Percentiles rank a stretch among this genome's conserved stretches.
These are phyloP conservation scores for Thinopyrum elongatum DNA, from an alignment of 176 grass and related monocot species.

Conservation along the genomic window DNA sequence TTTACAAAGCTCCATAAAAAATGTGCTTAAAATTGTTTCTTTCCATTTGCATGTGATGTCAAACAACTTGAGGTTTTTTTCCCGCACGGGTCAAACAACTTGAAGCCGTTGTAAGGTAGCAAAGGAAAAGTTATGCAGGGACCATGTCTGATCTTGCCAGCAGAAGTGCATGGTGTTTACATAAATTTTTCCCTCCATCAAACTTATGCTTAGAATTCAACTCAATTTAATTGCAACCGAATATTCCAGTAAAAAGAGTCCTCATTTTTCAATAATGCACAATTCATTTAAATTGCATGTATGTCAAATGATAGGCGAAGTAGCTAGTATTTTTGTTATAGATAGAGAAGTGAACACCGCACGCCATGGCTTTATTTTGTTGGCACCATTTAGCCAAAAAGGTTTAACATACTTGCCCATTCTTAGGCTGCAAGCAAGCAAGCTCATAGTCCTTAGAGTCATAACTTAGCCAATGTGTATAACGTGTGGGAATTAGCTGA, in stretches of 20 bases:
- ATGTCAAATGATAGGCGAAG: neutral
- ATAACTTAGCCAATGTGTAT: neutral
- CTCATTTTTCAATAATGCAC: neutral
- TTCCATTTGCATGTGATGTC: neutral
- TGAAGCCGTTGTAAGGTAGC: neutral
- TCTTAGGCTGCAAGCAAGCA: neutral
- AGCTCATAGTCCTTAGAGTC: neutral
- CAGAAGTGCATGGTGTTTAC: neutral
- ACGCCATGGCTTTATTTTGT: neutral
- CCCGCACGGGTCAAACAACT: too few relatives aligned
- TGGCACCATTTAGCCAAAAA: neutral
- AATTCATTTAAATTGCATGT: neutral
- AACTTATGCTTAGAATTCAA: neutral
- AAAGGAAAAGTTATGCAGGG: neutral
- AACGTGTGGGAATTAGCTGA: neutral
- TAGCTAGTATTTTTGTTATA: neutral
- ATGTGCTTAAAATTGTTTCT: neutral
- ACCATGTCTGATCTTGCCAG: neutral
- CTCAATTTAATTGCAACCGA: neutral
- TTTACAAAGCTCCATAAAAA: constrained; percentile 19
- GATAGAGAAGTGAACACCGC: neutral
- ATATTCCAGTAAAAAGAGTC: neutral
- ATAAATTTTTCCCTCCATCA: neutral
- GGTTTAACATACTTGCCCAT: neutral
- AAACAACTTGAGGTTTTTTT: neutral